Percentiles rank a stretch among this genome's conserved stretches.
Evolutionary conservation across 2,329 filamentous ascomycete genomes (phyloP).

Genomic region (Aspergillus costaricaensis): DNA sequence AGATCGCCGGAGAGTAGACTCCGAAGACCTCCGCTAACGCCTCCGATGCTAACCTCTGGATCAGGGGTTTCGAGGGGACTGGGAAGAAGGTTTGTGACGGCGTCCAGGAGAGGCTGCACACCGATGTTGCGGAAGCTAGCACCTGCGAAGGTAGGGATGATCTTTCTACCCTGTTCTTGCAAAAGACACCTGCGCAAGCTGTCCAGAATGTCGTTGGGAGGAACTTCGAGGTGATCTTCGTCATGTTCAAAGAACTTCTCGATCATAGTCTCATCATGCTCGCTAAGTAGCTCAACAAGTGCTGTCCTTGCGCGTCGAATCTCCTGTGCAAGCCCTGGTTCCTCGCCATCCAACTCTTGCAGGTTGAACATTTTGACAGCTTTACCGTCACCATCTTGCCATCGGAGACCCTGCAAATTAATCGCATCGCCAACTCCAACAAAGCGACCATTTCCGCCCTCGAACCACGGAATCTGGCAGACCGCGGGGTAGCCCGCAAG

Average conservation of each 20-base stretch:
- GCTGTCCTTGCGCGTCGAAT: conserved; percentile 73
- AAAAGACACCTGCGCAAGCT: conserved; percentile 74
- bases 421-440: conserved; percentile 84
- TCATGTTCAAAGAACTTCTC: conserved; percentile 79
- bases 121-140: conserved; percentile 94
- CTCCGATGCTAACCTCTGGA: conserved; percentile 70
- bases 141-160: conserved; percentile 86
- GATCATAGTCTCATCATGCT: conserved; percentile 83
- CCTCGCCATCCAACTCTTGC: conserved; percentile 53
- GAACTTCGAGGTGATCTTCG: conserved; percentile 69
- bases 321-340: conserved; percentile 61
- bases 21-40: conserved; percentile 56
- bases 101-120: conserved; percentile 87
- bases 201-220: conserved; percentile 65
- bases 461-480: conserved; percentile 95
- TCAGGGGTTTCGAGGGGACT: conserved; percentile 78
- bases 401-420: conserved; percentile 71
- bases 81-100: conserved; percentile 83
- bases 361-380: conserved; percentile 59
- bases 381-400: conserved; percentile 69
- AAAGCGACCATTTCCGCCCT: conserved; percentile 69
- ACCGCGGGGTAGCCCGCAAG: conserved; percentile 84
- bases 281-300: conserved; percentile 80
- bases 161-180: conserved; percentile 60
- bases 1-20: conserved; percentile 51